Base-by-base conservation (phyloP, 768 basidiomycete genomes). In the Nidula microcarpa region DNA sequence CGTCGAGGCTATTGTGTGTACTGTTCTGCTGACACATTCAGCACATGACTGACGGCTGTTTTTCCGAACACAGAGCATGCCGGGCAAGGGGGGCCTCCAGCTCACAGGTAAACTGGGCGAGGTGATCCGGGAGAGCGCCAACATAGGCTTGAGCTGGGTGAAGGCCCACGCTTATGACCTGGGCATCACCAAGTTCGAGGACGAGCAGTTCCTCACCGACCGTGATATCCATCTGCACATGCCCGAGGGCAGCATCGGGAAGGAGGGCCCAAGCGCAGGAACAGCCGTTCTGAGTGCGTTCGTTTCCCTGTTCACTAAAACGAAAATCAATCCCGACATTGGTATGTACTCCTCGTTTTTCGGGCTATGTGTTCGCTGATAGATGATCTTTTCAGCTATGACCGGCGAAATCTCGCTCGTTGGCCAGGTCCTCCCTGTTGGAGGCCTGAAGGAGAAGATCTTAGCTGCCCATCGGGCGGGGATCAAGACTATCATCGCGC, bases 21-120 rank as follows among this genome's bases (percentile, higher is more conserved):
- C 6, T 11, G 34, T 47, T 39, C 11, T 34, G 33, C 57, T 43
- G 4, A 11, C 18, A 18, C 3, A 51, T 36, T 17, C 23, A 35
- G 14, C 16, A 44, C 11, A 32, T 50, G 34, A 39, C 52, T 34
- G 34, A 53, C 36, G 46, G 50, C 55, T 46, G 51, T 50, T 30
- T 30, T 30, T 30, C 23, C 23, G 30, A 49, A 13, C 49, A n/a
- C 66, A 94, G 93, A 86, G 86, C 49, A 98, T 97, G 94, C 95
- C 96, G 23, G 97, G 97, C 2, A 96, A 96, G 66, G 96, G 96
- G 10, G 80, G 79, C 13, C 76, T 99, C 2, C 94, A 94, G 60
- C 73, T 98, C 6, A 98, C 97, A 0, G 97, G 97, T 37, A 98
- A 98, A 71, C 86, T 99, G 4, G 96, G 96, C 43, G 97, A 99